phyloP scores from a whole-genome alignment of 306 rosid species.

The Cicer pinnatifidum region DNA sequence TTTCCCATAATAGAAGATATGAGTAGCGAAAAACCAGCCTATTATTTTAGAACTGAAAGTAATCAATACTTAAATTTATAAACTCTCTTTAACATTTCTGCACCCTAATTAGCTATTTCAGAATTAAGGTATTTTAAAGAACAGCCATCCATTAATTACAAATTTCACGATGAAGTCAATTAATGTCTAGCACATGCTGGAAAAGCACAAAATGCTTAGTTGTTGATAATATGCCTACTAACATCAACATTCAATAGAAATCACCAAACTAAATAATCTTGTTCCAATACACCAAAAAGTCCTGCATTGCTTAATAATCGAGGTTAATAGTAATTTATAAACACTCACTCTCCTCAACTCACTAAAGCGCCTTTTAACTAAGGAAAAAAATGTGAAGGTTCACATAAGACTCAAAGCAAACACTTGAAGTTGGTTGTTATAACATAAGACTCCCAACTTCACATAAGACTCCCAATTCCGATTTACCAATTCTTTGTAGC shows the following conservation, averaged over 20 bases:
- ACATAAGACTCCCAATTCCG: no score
- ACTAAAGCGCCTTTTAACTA: no score
- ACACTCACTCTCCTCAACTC: no score
- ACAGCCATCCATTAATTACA: background rate
- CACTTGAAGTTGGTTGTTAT: no score
- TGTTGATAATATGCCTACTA: background rate
- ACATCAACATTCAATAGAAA: constrained; percentile 26
- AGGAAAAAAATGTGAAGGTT: no score
- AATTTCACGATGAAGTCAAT: background rate
- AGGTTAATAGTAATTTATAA: no score
- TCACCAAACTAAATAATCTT: background rate
- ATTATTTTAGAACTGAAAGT: constrained; percentile 26
- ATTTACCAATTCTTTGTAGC: no score
- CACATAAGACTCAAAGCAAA: no score
- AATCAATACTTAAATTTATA: background rate
- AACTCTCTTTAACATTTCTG: background rate
- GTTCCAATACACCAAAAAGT: no score
- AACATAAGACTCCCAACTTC: no score
- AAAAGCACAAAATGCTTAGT: constrained; percentile 4
- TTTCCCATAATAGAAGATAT: constrained; percentile 13
- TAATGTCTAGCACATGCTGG: background rate
- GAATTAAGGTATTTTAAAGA: background rate
- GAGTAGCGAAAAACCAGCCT: background rate
- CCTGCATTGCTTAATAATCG: no score
- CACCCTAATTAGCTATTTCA: background rate